Base-by-base conservation (phyloP, 1,284 basidiomycete genomes). In the Tylopilus sp. region DNA sequence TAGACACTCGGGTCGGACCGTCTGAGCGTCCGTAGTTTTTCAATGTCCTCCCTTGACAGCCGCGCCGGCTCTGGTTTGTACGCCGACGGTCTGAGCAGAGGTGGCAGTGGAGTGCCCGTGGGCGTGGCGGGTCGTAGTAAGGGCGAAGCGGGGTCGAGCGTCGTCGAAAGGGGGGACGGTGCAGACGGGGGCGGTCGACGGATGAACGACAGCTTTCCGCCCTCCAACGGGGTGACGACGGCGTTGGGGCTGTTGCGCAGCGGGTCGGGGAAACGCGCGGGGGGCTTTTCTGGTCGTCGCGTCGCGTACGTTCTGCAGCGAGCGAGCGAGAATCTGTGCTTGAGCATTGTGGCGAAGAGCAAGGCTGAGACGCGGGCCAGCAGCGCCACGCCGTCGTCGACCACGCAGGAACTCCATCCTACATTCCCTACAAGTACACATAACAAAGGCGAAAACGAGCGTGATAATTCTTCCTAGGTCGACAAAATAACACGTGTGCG, bases 121-220 rank as follows among this genome's bases (percentile, higher is more conserved):
- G 67, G 37, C 9, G 69, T 56, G 4, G 70, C 60, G 28, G 72
- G 61, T 3, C 57, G 56, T 11, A 90, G 74, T 3, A 90, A 72
- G 0, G 88, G 85, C 0, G 87, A 90, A 3, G 76, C 68, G 12
- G 87, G 88, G 13, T 75, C 71, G 9, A 80, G 79, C 2, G 80
- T 82, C 50, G 81, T 77, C 16, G 87, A 90, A 52, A 76, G 71
- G 6, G 86, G 86, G 13, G 86, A 75, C 5, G 84, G 82, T 9
- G 80, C 76, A 2, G 83, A 79, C 0, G 87, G 85, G 0, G 87
- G 88, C 23, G 85, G 85, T 37, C 88, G 82, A 64, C 86, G 85
- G 52, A 90, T 82, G 63, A 90, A 89, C 1, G 85, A 86, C 48
- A 87, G 64, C 52, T 74, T 70, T 47, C 77, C 74, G 50, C 79